Evolutionary conservation across 805 yeast species (phyloP).

Genomic region (Nakazawaea populi): DNA sequence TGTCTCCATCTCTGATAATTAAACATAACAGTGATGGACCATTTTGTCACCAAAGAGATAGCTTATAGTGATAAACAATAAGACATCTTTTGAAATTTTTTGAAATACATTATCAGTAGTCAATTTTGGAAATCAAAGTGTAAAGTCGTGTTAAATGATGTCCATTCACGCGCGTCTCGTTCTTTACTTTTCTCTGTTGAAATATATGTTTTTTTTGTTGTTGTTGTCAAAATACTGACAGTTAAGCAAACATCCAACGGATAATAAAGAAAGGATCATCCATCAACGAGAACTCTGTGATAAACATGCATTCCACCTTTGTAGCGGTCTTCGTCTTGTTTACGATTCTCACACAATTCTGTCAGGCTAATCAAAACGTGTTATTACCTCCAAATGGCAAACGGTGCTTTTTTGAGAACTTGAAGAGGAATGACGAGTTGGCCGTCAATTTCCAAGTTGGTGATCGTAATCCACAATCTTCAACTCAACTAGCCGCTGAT

Average conservation of each 20-base stretch:
- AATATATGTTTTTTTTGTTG: no score
- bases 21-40: not conserved
- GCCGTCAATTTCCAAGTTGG: slow-evolving; percentile 92
- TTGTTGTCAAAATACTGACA: no score
- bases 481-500: slow-evolving; percentile 61
- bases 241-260: no score
- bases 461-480: slow-evolving; percentile 70
- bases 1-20: no score
- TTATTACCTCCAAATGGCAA: slow-evolving; percentile 77
- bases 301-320: not conserved
- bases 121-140: no score
- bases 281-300: no score
- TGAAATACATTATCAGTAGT: not conserved
- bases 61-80: not conserved
- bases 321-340: not conserved
- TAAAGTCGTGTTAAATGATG: not conserved
- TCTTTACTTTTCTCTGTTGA: no score
- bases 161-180: not conserved
- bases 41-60: not conserved
- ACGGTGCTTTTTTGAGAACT: slow-evolving; percentile 80
- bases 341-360: not conserved
- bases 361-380: slow-evolving; percentile 63
- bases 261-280: no score
- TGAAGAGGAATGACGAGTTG: slow-evolving; percentile 79
- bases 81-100: not conserved